Conservation (phyloP, 768 basidiomycete species). For the Asterophora lycoperdoides region DNA sequence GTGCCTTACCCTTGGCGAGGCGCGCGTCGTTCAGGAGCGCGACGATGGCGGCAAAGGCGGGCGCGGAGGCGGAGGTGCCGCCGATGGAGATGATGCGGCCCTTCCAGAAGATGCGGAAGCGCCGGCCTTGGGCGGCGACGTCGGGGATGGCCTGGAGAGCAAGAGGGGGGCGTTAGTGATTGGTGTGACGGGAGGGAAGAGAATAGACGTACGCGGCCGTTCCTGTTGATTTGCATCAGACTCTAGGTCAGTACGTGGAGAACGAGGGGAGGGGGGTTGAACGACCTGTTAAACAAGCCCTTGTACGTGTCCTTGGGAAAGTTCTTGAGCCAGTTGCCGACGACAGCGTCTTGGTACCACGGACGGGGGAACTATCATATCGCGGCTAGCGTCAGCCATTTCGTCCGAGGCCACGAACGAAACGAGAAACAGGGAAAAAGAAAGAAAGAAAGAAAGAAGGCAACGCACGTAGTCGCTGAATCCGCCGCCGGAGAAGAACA, state of each 20-base stretch:
- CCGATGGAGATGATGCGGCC: constrained; percentile 38
- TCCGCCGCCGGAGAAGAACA: constrained; percentile 66
- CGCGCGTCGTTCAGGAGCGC: constrained; percentile 65
- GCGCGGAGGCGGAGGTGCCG: constrained; percentile 65
- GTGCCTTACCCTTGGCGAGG: constrained; percentile 32
- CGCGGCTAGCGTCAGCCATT: neutral
- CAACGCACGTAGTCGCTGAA: constrained; percentile 62
- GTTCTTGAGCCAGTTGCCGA: constrained; percentile 38
- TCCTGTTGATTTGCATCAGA: constrained; percentile 34
- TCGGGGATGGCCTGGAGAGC: constrained; percentile 53
- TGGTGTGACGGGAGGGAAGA: neutral
- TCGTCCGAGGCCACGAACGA: too few species aligned
- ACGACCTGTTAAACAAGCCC: constrained; percentile 60
- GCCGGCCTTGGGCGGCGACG: constrained; percentile 54
- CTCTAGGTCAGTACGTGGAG: neutral
- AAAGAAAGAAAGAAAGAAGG: neutral
- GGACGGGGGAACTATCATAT: constrained; percentile 58
- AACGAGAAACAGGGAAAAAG: too few species aligned
- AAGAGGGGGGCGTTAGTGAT: neutral
- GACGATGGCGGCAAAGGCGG: constrained; percentile 60
- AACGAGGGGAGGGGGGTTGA: neutral
- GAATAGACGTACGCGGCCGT: constrained; percentile 34
- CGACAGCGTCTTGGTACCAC: constrained; percentile 45
- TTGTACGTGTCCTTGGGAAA: constrained; percentile 47
- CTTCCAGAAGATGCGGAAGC: constrained; percentile 44